phyloP scores from a whole-genome alignment of 257 asterid genomes.

The Misopates orontium region DNA sequence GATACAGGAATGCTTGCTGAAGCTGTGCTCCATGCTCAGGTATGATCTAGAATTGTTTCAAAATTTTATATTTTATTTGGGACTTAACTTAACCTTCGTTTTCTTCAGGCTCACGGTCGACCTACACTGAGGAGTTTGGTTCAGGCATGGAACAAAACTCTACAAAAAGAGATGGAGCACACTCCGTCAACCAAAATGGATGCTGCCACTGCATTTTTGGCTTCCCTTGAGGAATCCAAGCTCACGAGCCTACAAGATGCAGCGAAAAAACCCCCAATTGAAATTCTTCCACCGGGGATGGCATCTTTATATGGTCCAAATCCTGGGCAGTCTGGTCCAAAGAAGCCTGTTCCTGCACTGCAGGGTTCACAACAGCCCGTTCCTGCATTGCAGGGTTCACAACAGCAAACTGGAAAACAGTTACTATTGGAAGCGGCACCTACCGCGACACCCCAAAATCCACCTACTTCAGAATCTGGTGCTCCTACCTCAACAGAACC shows the following conservation, averaged over 20 bases:
- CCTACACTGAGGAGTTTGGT: conserved; percentile 83
- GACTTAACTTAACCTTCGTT: conserved; percentile 13
- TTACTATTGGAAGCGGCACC: conserved; percentile 65
- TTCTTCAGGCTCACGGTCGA: conserved; percentile 88
- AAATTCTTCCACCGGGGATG: conserved; percentile 96
- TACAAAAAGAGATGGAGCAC: conserved; percentile 88
- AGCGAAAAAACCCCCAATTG: conserved; percentile 92
- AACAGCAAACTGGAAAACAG: conserved; percentile 63
- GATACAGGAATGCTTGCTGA: conserved; percentile 99
- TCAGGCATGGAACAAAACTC: conserved; percentile 86
- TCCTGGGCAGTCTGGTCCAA: conserved; percentile 78
- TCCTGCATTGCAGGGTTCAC: conserved; percentile 47
- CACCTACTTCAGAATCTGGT: conserved; percentile 35
- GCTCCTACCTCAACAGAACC: conserved; percentile 37
- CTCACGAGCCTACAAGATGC: conserved; percentile 93
- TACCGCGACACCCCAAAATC: conserved; percentile 39
- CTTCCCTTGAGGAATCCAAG: conserved; percentile 94
- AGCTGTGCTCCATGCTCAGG: conserved; percentile 96
- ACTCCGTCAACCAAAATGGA: conserved; percentile 72
- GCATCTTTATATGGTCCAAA: conserved; percentile 92
- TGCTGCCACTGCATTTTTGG: conserved; percentile 91
- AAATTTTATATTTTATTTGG: conserved; percentile 1
- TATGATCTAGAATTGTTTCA: conserved; percentile 32
- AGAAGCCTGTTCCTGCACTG: conserved; percentile 51
- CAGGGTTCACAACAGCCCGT: conserved; percentile 56